These are phyloP conservation scores for Penicillium cosmopolitanum DNA, from an alignment of 495 filamentous ascomycete species.

Conservation along the genomic window DNA sequence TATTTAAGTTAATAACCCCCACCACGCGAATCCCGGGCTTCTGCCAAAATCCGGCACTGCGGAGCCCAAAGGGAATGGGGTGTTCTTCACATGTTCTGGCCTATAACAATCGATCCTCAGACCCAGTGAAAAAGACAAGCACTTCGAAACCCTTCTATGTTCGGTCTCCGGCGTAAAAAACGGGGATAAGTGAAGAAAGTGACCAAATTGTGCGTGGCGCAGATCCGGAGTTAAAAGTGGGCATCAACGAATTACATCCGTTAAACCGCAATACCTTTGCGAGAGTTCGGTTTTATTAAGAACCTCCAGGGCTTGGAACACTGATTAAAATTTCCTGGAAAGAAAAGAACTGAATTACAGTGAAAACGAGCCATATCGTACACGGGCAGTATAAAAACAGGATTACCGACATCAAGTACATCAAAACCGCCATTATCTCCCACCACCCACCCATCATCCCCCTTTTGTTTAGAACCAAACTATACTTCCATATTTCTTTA, in stretches of 20 bases:
- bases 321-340: background rate
- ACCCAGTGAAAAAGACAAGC: background rate
- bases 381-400: background rate
- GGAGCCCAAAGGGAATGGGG: background rate
- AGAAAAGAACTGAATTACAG: background rate
- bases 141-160: background rate
- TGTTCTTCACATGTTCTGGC: background rate
- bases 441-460: background rate
- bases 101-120: background rate
- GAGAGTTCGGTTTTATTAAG: background rate
- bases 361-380: background rate
- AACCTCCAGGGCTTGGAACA: background rate
- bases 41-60: background rate
- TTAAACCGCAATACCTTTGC: background rate
- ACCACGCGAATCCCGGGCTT: background rate
- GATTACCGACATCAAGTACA: background rate
- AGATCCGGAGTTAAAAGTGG: constrained; percentile 15
- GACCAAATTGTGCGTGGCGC: constrained; percentile 2
- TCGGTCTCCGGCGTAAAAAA: constrained; percentile 11
- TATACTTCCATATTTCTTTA: background rate
- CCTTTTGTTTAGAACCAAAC: no score
- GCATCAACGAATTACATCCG: background rate
- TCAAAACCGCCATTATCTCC: background rate
- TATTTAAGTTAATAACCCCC: background rate
- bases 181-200: constrained; percentile 1